A percentile compares a stretch with the other conserved stretches of the same genome.
These are phyloP conservation scores for Aspergillus hortae DNA, from an alignment of 2,329 filamentous ascomycete species.

Conservation along the genomic window DNA sequence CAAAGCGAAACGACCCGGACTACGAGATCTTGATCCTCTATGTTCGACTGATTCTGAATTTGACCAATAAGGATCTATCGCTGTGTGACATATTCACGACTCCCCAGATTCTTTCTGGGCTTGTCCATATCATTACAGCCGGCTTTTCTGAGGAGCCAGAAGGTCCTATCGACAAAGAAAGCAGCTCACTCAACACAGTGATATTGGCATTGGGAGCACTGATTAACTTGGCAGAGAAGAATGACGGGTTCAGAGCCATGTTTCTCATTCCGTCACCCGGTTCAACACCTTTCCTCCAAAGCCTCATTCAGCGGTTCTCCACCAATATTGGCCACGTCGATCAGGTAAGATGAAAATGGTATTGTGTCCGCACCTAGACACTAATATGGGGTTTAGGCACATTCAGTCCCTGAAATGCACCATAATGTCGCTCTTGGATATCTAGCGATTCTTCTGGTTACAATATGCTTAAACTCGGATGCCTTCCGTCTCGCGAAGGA, in stretches of 20 bases:
- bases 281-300: constrained; percentile 50
- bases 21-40: constrained; percentile 38
- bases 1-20: constrained; percentile 13
- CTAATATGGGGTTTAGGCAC: constrained; percentile 36
- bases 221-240: constrained; percentile 85
- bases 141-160: constrained; percentile 29
- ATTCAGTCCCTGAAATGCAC: constrained; percentile 64
- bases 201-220: constrained; percentile 76
- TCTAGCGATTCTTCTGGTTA: constrained; percentile 77
- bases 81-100: constrained; percentile 66
- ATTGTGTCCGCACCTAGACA: constrained; percentile 8
- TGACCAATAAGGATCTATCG: constrained; percentile 73
- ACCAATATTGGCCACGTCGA: constrained; percentile 62
- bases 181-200: constrained; percentile 64
- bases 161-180: constrained; percentile 38
- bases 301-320: constrained; percentile 64
- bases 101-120: constrained; percentile 31
- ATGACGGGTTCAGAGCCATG: constrained; percentile 56
- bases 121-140: constrained; percentile 35
- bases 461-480: constrained; percentile 61
- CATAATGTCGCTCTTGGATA: constrained; percentile 84
- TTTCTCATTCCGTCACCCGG: constrained; percentile 40
- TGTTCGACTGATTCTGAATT: constrained; percentile 73
- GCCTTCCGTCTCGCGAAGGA: constrained; percentile 43
- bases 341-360: constrained; percentile 55